A percentile compares a stretch with the other conserved stretches of the same genome.
Conservation (phyloP, 768 basidiomycete species). For the Naganishia antarctica region DNA sequence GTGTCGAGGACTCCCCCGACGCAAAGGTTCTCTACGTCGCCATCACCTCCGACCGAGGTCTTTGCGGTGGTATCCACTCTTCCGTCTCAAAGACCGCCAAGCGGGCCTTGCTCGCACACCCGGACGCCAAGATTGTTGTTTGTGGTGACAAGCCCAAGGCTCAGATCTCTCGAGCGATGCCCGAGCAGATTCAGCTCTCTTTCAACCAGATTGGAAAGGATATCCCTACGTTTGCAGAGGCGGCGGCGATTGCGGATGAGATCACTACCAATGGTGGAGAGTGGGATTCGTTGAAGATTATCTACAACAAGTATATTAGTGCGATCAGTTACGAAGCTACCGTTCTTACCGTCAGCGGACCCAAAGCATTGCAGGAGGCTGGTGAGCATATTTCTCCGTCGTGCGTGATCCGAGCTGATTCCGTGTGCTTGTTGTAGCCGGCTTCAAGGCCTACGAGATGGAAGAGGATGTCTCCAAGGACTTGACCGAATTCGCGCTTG, state of each 20-base stretch:
- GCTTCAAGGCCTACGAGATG: conserved; percentile 94
- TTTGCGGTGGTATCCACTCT: conserved; percentile 99
- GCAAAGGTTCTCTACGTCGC: conserved; percentile 83
- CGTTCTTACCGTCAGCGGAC: conserved; percentile 71
- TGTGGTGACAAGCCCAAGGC: conserved; percentile 96
- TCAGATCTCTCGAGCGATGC: conserved; percentile 68
- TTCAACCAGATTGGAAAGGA: conserved; percentile 98
- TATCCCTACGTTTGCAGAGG: conserved; percentile 94
- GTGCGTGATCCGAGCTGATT: neutral
- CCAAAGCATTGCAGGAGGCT: conserved; percentile 72
- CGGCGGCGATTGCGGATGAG: conserved; percentile 86
- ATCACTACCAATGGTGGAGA: conserved; percentile 77
- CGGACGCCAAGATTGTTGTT: conserved; percentile 65
- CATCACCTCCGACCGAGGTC: conserved; percentile 96
- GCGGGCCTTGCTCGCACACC: conserved; percentile 58
- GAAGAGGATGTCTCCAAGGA: conserved; percentile 94
- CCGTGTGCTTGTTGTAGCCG: conserved; percentile 54
- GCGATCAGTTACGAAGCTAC: conserved; percentile 84
- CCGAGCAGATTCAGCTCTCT: conserved; percentile 67
- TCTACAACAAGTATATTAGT: conserved; percentile 53
- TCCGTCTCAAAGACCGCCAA: conserved; percentile 87
- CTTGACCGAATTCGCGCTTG: conserved; percentile 87
- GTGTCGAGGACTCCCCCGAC: conserved; percentile 55
- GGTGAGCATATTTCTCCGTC: conserved; percentile 50
- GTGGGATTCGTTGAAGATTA: conserved; percentile 62